Evolutionary conservation across 805 yeast species (phyloP).

Genomic region (Yamadazyma akitaensis): DNA sequence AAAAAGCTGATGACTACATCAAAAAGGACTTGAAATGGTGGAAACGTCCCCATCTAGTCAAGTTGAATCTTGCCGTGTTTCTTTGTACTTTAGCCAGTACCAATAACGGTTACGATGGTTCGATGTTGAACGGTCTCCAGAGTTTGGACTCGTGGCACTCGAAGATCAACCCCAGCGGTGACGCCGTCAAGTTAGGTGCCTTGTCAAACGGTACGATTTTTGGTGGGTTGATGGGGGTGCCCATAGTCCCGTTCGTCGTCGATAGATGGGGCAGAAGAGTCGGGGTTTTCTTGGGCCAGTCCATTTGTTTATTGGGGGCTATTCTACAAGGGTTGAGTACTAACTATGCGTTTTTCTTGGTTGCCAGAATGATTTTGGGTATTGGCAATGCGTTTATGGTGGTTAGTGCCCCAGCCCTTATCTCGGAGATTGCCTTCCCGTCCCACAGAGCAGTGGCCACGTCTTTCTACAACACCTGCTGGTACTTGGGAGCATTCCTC

Average conservation of each 20-base stretch:
- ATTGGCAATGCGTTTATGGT: slow-evolving; percentile 40
- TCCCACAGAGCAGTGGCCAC: slow-evolving; percentile 39
- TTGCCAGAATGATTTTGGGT: slow-evolving; percentile 48
- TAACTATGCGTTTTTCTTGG: slow-evolving; percentile 38
- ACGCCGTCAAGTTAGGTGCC: slow-evolving; percentile 34
- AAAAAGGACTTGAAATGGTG: slow-evolving; percentile 26
- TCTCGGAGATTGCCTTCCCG: slow-evolving; percentile 52
- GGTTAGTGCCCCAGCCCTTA: slow-evolving; percentile 46
- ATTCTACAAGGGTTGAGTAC: slow-evolving; percentile 36
- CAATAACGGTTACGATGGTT: slow-evolving; percentile 48
- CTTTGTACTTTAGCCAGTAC: slow-evolving; percentile 46
- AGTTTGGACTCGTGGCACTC: slow-evolving; percentile 41
- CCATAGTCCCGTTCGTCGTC: slow-evolving; percentile 21
- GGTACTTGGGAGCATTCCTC: slow-evolving; percentile 53
- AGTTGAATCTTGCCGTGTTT: slow-evolving; percentile 36
- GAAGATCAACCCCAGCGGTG: slow-evolving; percentile 37
- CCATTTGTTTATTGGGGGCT: slow-evolving; percentile 29
- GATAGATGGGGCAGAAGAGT: slow-evolving; percentile 44
- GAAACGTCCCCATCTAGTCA: slow-evolving; percentile 34
- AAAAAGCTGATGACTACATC: slow-evolving; percentile 16
- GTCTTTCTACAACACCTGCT: slow-evolving; percentile 47
- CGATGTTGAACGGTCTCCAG: slow-evolving; percentile 51
- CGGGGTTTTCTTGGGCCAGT: slow-evolving; percentile 23
- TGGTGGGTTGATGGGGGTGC: slow-evolving; percentile 35
- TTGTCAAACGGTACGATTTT: slow-evolving; percentile 40